Base-by-base conservation (phyloP, 1,284 basidiomycete species). In the Schizopora paradoxa region DNA sequence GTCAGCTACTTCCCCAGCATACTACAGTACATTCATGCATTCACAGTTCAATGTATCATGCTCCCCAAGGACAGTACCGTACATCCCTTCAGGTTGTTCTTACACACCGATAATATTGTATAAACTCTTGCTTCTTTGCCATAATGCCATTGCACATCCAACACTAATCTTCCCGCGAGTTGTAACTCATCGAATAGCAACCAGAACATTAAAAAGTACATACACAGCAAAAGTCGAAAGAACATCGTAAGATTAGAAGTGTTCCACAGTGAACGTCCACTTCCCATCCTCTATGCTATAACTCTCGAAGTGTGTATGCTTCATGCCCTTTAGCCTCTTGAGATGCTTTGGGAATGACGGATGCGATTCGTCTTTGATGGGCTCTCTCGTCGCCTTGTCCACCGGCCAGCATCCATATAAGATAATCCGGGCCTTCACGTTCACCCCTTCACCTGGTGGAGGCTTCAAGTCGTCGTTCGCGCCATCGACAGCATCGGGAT, bases 261-360 rank as follows among this genome's bases (percentile, higher is more conserved):
- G 91, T 61, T 94, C 86, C 49, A 98, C 95, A 23, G 75, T 79
- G 69, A 99, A 99, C 29, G 82, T 86, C 95, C 96, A 98, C 61
- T 79, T 84, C 37, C 95, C 95, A 55, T 80, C 79, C 55, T 73
- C 73, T 37, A 82, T 72, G 48, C 91, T 84, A 62, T 91, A 98
- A 59, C 69, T 71, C 61, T 91, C 81, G 60, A 95, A 98, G 50
- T 80, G 76, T 31, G 92, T 96, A 47, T 87, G 85, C 60, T 83
- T 82, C 73, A 94, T 91, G 52, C 75, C 78, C 72, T 84, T 83
- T 63, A 98, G 70, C 56, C 88, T 78, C 67, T 88, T 91, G 57
- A 92, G 56, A 63, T 95, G 91, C 58, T 86, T 84, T 43, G 80
- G 70, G 45, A 81, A 79, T 35, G 71, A 66, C n/a, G 86, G 79